A percentile compares a stretch with the other conserved stretches of the same genome.
Conservation (phyloP, 352 stramenopile species). For the Pythium sukuiense region DNA sequence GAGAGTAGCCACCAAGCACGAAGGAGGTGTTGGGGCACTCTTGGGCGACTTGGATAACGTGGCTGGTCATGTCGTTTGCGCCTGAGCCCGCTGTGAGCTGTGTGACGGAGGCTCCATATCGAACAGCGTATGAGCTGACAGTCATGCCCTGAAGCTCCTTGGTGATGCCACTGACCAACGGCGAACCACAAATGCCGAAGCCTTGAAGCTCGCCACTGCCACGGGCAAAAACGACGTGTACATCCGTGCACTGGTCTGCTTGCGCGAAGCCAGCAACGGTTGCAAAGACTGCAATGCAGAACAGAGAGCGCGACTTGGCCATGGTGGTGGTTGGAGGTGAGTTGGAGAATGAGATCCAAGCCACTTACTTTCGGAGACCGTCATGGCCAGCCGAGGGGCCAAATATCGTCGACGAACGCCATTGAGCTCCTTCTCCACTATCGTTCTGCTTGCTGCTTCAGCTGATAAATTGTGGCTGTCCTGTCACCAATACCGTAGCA, state of each 20-base stretch:
- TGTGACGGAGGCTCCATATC: conserved; percentile 23
- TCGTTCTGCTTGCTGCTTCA: too few species aligned
- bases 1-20: conserved; percentile 10
- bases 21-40: conserved; percentile 24
- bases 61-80: conserved; percentile 35
- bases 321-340: too few species aligned
- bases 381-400: too few species aligned
- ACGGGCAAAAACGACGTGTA: conserved; percentile 27
- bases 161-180: conserved; percentile 30
- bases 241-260: not conserved
- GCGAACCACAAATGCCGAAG: conserved; percentile 26
- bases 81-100: conserved; percentile 26
- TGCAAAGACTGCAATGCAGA: too few species aligned
- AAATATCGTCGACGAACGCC: too few species aligned
- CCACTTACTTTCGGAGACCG: too few species aligned
- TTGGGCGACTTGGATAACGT: conserved; percentile 25
- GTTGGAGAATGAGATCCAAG: too few species aligned
- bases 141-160: conserved; percentile 26
- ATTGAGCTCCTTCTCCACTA: too few species aligned
- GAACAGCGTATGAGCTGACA: conserved; percentile 34
- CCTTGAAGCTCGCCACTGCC: conserved; percentile 32
- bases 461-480: too few species aligned
- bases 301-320: too few species aligned
- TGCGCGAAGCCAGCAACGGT: too few species aligned
- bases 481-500: too few species aligned